These are phyloP conservation scores for Rosa chinensis DNA, from an alignment of 306 rosid genomes.

Conservation along the genomic window DNA sequence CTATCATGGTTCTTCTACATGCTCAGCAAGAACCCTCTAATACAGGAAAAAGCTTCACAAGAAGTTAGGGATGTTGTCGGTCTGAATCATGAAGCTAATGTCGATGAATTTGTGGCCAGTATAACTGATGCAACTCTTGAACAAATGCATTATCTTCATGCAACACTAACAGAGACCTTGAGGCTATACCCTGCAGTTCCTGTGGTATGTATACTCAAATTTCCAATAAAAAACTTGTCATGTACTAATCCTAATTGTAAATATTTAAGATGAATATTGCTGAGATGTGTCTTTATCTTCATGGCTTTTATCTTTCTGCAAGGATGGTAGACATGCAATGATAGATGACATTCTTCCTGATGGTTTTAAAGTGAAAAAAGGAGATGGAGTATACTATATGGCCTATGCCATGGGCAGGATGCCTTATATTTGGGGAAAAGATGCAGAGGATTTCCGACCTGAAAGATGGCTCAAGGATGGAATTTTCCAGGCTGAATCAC, in stretches of 20 bases:
- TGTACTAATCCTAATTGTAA: not conserved
- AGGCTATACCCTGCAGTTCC: conserved; percentile 81
- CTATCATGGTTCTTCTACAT: conserved; percentile 80
- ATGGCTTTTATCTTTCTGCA: not conserved
- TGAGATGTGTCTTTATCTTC: not conserved
- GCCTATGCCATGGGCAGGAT: conserved; percentile 77
- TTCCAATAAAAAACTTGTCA: not conserved
- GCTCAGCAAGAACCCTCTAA: conserved; percentile 68
- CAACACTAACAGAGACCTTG: conserved; percentile 68
- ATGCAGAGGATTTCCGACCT: conserved; percentile 58
- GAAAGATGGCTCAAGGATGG: conserved; percentile 80
- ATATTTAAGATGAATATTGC: not conserved
- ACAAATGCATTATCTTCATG: conserved; percentile 80
- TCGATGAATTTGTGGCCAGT: conserved; percentile 41
- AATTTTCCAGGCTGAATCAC: conserved; percentile 56
- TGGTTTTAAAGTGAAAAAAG: conserved; percentile 60
- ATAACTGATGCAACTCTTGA: conserved; percentile 57
- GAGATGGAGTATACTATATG: conserved; percentile 60
- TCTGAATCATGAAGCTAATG: conserved; percentile 28
- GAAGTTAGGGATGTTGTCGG: conserved; percentile 55
- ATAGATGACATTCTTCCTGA: conserved; percentile 61
- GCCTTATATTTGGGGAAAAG: conserved; percentile 70
- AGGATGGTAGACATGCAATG: conserved; percentile 50
- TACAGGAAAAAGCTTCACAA: conserved; percentile 59
- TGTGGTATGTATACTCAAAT: conserved; percentile 12